Base-by-base conservation (phyloP, 495 filamentous ascomycete species). In the Clohesyomyces aquaticus region DNA sequence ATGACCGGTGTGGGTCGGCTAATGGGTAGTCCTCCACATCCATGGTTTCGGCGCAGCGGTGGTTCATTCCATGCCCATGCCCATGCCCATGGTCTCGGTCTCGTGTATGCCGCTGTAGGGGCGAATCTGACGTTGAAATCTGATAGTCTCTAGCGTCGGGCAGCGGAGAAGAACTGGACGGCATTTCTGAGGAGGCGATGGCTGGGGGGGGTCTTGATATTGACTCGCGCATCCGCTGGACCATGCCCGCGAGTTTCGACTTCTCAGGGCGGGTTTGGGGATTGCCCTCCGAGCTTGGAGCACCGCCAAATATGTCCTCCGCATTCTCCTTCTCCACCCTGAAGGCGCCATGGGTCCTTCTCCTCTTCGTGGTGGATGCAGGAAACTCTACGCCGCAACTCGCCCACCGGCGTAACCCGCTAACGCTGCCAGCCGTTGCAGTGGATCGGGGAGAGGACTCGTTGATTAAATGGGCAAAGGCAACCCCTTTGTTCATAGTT, bases 351-450 rank as follows among this genome's bases (percentile, higher is more conserved):
- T 68, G 38, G n/a, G 74, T 77, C 62, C 75, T 79, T 35, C 85
- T 76, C 46, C 84, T 77, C 72, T 88, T 88, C 10, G 47, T 65
- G 21, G 71, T 71, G 23, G 74, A 75, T 18, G 61, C 72, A 21
- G 85, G 84, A 79, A 84, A 88, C 66, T 85, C 81, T 27, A 75
- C 85, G 42, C 89, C 91, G 71, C 85, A 95, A 74, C 91, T 95
- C 25, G 67, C 71, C 77, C 71, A 75, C 70, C 66, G 61, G 25
- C 71, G 57, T 11, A 76, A 66, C 16, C 77, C 77, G 67, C 69
- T 69, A n/a, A 73, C 67, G 38, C 65, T 72, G 18, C 71, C 73
- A 22, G 70, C 71, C 22, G 56, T 62, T 0, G 69, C 71, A 3
- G 71, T 68, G 8, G 71, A 74, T 19, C 66, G 69, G 12, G 76